phyloP scores from a whole-genome alignment of 768 basidiomycete genomes.

The Suillus weaverae region DNA sequence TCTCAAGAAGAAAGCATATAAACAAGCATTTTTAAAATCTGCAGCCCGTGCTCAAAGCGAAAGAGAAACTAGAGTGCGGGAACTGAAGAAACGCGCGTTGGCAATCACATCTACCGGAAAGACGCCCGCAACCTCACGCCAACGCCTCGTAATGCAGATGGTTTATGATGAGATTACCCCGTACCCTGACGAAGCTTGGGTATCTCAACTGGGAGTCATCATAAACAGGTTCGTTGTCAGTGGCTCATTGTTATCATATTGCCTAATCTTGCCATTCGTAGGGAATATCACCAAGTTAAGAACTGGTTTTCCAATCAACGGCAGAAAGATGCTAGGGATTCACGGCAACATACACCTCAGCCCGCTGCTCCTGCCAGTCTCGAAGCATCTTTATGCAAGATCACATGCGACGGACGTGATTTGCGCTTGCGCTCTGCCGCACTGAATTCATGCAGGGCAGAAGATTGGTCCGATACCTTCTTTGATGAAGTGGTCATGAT shows the following conservation, averaged over 20 bases:
- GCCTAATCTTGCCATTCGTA: conserved; percentile 23
- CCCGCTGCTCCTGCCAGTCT: conserved; percentile 33
- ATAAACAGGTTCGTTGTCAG: conserved; percentile 46
- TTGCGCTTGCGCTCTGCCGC: conserved; percentile 51
- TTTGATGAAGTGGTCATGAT: conserved; percentile 65
- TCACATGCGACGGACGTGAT: conserved; percentile 38
- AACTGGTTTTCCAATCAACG: conserved; percentile 71
- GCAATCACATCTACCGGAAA: conserved; percentile 36
- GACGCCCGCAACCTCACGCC: conserved; percentile 54
- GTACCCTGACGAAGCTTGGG: conserved; percentile 64
- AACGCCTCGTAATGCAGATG: conserved; percentile 59
- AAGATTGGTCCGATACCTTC: conserved; percentile 61
- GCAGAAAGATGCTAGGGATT: conserved; percentile 44
- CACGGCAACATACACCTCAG: conserved; percentile 34
- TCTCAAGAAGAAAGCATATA: conserved; percentile 28
- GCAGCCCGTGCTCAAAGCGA: conserved; percentile 26
- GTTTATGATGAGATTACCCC: conserved; percentile 66
- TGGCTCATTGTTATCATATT: background rate
- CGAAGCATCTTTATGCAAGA: conserved; percentile 36
- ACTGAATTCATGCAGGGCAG: conserved; percentile 39
- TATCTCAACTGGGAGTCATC: conserved; percentile 56
- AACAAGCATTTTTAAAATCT: conserved; percentile 20
- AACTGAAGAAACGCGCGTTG: conserved; percentile 32
- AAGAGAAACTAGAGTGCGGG: conserved; percentile 31
- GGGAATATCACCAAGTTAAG: conserved; percentile 61